Percentiles rank a stretch among this genome's conserved stretches.
Conservation (phyloP, 78 protist genomes). For the Anaeramoeba flamelloides region DNA sequence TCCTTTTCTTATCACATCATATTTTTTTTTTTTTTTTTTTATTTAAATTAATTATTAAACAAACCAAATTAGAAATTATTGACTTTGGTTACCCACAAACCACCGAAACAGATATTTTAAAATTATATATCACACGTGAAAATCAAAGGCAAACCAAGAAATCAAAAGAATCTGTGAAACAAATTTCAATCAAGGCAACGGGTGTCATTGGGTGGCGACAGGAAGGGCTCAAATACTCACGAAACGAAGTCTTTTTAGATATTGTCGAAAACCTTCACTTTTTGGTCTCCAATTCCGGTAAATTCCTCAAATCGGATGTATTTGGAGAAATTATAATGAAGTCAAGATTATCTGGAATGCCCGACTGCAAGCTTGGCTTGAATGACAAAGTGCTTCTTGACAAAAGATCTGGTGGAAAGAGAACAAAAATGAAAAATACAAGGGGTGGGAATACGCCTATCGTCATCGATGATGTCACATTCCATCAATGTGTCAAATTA, state of each 20-base stretch:
- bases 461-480: too few relatives aligned
- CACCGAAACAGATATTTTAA: slow-evolving; percentile 50
- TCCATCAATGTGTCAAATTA: too few relatives aligned
- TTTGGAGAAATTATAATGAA: slow-evolving; percentile 66
- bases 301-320: slow-evolving; percentile 65
- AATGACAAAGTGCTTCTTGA: slow-evolving; percentile 92
- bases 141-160: slow-evolving; percentile 4
- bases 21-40: too few relatives aligned
- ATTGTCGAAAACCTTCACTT: slow-evolving; percentile 53
- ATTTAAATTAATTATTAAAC: too few relatives aligned
- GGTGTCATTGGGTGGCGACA: slow-evolving; percentile 64
- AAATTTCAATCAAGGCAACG: slow-evolving; percentile 60
- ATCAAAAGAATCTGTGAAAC: background rate
- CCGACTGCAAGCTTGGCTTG: slow-evolving; percentile 92
- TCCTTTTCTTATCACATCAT: too few relatives aligned
- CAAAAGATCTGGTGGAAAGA: too few relatives aligned
- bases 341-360: slow-evolving; percentile 84
- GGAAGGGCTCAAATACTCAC: slow-evolving; percentile 60
- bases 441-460: too few relatives aligned
- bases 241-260: slow-evolving; percentile 78
- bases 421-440: too few relatives aligned
- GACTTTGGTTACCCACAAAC: slow-evolving; percentile 87
- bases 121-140: slow-evolving; percentile 57
- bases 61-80: slow-evolving; percentile 64
- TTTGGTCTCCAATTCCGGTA: slow-evolving; percentile 33